Percentiles rank a stretch among this genome's conserved stretches.
phyloP scores from a whole-genome alignment of 768 basidiomycete genomes.

The Lactarius sp. region DNA sequence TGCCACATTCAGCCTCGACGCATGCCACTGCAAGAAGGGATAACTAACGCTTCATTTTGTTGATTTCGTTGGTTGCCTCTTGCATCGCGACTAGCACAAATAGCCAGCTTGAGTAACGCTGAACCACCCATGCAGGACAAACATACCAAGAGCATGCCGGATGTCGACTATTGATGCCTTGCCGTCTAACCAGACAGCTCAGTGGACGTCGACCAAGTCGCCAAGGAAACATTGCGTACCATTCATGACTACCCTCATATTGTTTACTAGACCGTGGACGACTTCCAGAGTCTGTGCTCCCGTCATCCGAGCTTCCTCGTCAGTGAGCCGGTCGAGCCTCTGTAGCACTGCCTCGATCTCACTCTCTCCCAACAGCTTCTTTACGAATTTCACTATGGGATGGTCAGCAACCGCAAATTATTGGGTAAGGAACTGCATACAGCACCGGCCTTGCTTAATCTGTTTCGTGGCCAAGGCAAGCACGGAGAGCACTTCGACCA shows the following conservation, averaged over 20 bases:
- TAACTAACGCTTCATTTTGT: neutral
- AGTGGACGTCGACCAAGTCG: neutral
- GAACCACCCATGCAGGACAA: neutral
- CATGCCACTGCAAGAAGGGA: neutral
- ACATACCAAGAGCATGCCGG: neutral
- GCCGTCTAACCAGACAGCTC: neutral
- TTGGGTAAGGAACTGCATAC: neutral
- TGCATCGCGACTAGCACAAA: neutral
- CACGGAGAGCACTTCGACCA: neutral
- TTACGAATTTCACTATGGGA: neutral
- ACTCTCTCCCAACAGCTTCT: neutral
- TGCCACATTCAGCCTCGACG: neutral
- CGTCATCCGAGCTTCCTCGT: neutral
- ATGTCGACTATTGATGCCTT: neutral
- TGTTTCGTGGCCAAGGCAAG: neutral
- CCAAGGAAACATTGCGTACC: neutral
- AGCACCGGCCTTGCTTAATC: neutral
- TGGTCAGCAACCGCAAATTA: neutral
- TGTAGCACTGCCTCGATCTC: neutral
- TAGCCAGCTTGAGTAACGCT: neutral
- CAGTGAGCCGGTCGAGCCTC: neutral
- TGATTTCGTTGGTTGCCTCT: neutral
- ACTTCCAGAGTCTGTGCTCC: neutral
- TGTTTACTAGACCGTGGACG: neutral
- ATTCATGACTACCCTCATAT: neutral